Evolutionary conservation across 257 asterid species (phyloP).

Genomic region (Parsonsia alboflavescens): DNA sequence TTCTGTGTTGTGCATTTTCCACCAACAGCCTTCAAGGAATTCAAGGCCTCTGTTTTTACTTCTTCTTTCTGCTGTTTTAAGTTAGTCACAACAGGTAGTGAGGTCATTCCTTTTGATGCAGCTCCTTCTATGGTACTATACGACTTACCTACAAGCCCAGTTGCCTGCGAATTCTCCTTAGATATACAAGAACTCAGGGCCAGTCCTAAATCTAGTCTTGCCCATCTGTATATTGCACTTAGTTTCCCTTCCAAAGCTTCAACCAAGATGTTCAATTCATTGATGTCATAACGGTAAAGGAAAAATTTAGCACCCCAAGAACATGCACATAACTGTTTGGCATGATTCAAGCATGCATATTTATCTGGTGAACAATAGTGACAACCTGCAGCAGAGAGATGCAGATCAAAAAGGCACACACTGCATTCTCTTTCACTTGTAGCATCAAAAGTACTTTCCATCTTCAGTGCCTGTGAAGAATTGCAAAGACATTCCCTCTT

Average conservation of each 20-base stretch:
- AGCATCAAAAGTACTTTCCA: constrained; percentile 95
- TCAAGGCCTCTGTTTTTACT: constrained; percentile 27
- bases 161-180: constrained; percentile 40
- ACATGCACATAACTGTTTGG: constrained; percentile 84
- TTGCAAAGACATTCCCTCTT: constrained; percentile 69
- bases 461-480: constrained; percentile 79
- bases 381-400: constrained; percentile 98
- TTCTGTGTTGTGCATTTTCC: constrained; percentile 29
- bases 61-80: constrained; percentile 38
- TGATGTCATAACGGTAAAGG: constrained; percentile 81
- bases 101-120: constrained; percentile 33
- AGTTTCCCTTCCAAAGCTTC: constrained; percentile 98
- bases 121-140: constrained; percentile 33
- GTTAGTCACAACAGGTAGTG: constrained; percentile 24
- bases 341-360: constrained; percentile 97
- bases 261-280: constrained; percentile 74
- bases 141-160: constrained; percentile 39
- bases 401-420: constrained; percentile 87
- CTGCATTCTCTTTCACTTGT: constrained; percentile 93
- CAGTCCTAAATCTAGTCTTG: constrained; percentile 88
- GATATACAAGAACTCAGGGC: constrained; percentile 74
- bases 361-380: constrained; percentile 90
- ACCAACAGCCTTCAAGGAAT: constrained; percentile 20
- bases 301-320: constrained; percentile 94
- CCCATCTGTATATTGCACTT: constrained; percentile 96